Conservation (phyloP, 129 eudicot genomes). For the Flaveria bidentis region DNA sequence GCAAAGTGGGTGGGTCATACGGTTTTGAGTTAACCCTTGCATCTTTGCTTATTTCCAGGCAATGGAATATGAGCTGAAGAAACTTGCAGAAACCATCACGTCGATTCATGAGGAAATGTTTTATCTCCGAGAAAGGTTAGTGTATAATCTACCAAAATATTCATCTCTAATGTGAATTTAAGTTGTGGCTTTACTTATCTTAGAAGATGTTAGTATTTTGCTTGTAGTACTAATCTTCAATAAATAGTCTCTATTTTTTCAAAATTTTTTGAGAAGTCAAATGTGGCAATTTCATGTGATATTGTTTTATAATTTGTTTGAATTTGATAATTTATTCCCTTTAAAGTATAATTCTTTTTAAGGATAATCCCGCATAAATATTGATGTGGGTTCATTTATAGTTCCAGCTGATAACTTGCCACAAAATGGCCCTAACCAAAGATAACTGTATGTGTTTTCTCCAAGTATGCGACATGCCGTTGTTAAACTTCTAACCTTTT, state of each 20-base stretch:
- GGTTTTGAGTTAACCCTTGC: background rate
- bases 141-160: constrained; percentile 8
- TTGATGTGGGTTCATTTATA: background rate
- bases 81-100: constrained; percentile 66
- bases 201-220: too few species aligned
- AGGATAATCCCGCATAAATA: background rate
- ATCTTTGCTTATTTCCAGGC: constrained; percentile 40
- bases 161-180: too few species aligned
- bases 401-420: background rate
- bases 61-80: constrained; percentile 82
- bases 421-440: background rate
- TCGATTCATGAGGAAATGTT: constrained; percentile 84
- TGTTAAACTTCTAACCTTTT: background rate
- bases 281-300: background rate
- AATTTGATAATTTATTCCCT: background rate
- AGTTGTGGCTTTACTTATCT: too few species aligned
- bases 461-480: background rate
- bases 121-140: constrained; percentile 83
- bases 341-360: background rate
- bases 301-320: background rate
- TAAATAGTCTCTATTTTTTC: too few species aligned
- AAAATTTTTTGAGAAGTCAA: too few species aligned
- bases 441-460: background rate
- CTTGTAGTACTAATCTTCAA: too few species aligned
- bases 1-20: background rate